phyloP scores from a whole-genome alignment of 345 rosid species.

The Angophora floribunda region DNA sequence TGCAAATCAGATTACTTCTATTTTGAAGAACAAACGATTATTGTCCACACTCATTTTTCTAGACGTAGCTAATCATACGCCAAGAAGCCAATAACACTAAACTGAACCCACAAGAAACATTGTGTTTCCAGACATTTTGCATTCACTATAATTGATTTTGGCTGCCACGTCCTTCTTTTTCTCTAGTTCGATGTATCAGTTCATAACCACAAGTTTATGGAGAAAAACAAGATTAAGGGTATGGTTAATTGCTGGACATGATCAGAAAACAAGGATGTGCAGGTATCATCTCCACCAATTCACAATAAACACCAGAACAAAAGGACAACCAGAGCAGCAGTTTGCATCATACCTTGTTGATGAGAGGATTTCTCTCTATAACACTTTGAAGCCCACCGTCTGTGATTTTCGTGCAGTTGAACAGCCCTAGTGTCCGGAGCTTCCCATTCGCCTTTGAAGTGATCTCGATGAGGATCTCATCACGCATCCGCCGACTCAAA shows the following conservation, averaged over 20 bases:
- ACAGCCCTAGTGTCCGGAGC: conserved; percentile 31
- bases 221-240: not conserved
- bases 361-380: conserved; percentile 40
- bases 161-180: not conserved
- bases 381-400: conserved; percentile 52
- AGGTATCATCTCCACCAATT: not conserved
- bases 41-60: not conserved
- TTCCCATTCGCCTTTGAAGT: conserved; percentile 44
- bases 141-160: not conserved
- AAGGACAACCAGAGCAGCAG: not conserved
- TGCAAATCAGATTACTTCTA: not conserved
- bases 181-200: not conserved
- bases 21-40: not conserved
- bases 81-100: not conserved
- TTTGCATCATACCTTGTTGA: conserved; percentile 33
- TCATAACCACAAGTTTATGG: not conserved
- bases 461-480: conserved; percentile 31
- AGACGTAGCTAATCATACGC: not conserved
- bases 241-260: not conserved
- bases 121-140: not conserved
- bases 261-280: too few species aligned
- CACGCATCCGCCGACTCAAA: conserved; percentile 29
- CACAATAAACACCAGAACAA: not conserved
- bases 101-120: not conserved
- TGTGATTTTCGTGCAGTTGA: conserved; percentile 38